Evolutionary conservation across 805 yeast species (phyloP), one percentile per base, ranked within the genome.

Genomic region (Candida tammaniensis): DNA sequence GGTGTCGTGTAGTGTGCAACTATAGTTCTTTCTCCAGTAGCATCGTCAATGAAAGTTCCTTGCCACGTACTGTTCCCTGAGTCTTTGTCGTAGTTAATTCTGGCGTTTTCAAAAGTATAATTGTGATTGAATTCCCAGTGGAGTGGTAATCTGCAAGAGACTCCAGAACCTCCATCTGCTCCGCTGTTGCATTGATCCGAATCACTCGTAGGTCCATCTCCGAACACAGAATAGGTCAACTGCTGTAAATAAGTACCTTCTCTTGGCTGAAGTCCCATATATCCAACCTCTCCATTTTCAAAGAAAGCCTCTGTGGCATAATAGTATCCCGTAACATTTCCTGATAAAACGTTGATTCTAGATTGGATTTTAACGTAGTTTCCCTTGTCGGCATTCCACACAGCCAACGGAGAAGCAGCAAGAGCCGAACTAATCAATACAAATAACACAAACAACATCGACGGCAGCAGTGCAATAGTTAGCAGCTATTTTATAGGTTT

Each of bases 241-340:
- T 43, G 44, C 15, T 43, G 44, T 3, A 16, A 14, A 3, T 17
- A 16, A 8, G 16, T 26, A 11, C 31, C 34, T 6, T 17, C 33
- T 34, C 44, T 33, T 22, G 44, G 43, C 25, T 38, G 47, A 22
- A 26, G 26, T 5, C 47, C 47, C 24, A 40, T 21, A 18, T 43
- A 43, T 2, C 42, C 42, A 14, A 29, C 40, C 2, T 12, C n/a
- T 3, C 35, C 35, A 8, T 21, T 18, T 12, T 27, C 8, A 20
- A 36, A 42, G 20, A 16, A 33, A 5, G 19, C 26, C 27, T 36
- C 24, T 7, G 38, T 37, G n/a, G 44, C 42, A 22, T 37, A 43
- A 21, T 37, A 43, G 22, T 37, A 40, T 1, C 44, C 47, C 1
- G 40, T 36, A 9, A 34, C n/a, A 29, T 40, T 34, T 15, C 42